Conservation (phyloP, 2,329 filamentous ascomycete genomes). For the Dactylellina drechsleri region DNA sequence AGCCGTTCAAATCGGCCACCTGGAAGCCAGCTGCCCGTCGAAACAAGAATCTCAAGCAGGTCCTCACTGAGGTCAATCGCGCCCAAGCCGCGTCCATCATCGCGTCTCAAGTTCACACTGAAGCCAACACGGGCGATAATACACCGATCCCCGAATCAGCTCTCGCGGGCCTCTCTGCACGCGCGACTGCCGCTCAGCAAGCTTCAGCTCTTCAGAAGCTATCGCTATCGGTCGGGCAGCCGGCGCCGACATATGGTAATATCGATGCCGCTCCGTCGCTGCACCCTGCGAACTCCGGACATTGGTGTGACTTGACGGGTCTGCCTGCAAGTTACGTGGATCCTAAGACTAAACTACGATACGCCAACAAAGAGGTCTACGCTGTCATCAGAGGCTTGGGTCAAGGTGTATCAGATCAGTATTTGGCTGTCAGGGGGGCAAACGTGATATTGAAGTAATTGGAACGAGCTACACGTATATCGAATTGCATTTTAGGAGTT, state of each 20-base stretch:
- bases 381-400: slow-evolving; percentile 80
- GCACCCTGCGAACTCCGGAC: slow-evolving; percentile 78
- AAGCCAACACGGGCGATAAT: slow-evolving; percentile 57
- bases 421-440: slow-evolving; percentile 87
- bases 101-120: slow-evolving; percentile 60
- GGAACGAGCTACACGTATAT: neutral
- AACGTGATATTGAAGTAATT: slow-evolving; percentile 91
- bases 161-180: slow-evolving; percentile 58
- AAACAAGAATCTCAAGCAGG: slow-evolving; percentile 99
- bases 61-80: slow-evolving; percentile 86
- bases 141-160: slow-evolving; percentile 57
- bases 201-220: slow-evolving; percentile 88
- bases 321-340: slow-evolving; percentile 91
- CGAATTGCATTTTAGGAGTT: slow-evolving; percentile 1
- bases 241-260: slow-evolving; percentile 84
- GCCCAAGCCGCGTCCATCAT: slow-evolving; percentile 78
- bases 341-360: slow-evolving; percentile 91
- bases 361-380: slow-evolving; percentile 94
- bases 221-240: slow-evolving; percentile 62
- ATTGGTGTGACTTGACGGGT: slow-evolving; percentile 96
- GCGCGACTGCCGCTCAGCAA: slow-evolving; percentile 60
- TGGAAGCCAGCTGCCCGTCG: slow-evolving; percentile 95
- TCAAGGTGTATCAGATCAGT: slow-evolving; percentile 85
- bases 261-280: slow-evolving; percentile 93
- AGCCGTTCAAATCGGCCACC: slow-evolving; percentile 86